Percentiles rank a stretch among this genome's conserved stretches.
Evolutionary conservation across 768 basidiomycete species (phyloP).

Genomic region (Lactarius vividus): DNA sequence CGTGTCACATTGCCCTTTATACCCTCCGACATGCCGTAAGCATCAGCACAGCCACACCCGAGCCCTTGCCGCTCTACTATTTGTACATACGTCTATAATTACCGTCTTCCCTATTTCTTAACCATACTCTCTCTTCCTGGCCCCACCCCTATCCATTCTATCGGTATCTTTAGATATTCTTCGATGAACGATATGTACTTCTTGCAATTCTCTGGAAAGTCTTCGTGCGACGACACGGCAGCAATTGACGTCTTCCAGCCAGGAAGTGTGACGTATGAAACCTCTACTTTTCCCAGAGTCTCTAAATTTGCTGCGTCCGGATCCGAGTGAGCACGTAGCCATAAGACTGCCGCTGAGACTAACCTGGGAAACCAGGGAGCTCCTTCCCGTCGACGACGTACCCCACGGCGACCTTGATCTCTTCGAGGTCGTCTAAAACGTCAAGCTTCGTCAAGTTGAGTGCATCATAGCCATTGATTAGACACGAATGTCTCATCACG

Average conservation of each 20-base stretch:
- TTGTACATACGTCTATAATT: neutral
- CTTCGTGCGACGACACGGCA: slow-evolving; percentile 57
- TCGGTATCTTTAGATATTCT: slow-evolving; percentile 60
- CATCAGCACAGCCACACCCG: slow-evolving; percentile 25
- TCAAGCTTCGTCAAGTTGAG: slow-evolving; percentile 98
- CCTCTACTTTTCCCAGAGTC: slow-evolving; percentile 71
- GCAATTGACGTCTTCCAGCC: slow-evolving; percentile 88
- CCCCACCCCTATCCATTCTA: slow-evolving; percentile 94
- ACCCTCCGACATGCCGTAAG: slow-evolving; percentile 31
- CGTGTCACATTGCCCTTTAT: slow-evolving; percentile 35
- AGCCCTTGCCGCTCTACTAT: neutral
- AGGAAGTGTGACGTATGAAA: slow-evolving; percentile 83
- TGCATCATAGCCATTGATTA: slow-evolving; percentile 94
- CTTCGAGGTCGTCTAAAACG: slow-evolving; percentile 75
- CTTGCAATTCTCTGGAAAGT: slow-evolving; percentile 80
- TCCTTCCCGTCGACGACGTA: slow-evolving; percentile 78
- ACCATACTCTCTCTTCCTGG: slow-evolving; percentile 83
- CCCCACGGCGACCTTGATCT: slow-evolving; percentile 85
- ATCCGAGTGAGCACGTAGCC: neutral
- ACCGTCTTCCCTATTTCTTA: slow-evolving; percentile 26
- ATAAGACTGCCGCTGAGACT: slow-evolving; percentile 30
- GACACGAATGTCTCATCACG: slow-evolving; percentile 85
- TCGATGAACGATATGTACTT: slow-evolving; percentile 89
- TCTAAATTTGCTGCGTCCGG: slow-evolving; percentile 73
- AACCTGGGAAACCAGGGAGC: slow-evolving; percentile 84